Base-by-base conservation (phyloP, 2,329 filamentous ascomycete species). In the Gyromitra esculenta region DNA sequence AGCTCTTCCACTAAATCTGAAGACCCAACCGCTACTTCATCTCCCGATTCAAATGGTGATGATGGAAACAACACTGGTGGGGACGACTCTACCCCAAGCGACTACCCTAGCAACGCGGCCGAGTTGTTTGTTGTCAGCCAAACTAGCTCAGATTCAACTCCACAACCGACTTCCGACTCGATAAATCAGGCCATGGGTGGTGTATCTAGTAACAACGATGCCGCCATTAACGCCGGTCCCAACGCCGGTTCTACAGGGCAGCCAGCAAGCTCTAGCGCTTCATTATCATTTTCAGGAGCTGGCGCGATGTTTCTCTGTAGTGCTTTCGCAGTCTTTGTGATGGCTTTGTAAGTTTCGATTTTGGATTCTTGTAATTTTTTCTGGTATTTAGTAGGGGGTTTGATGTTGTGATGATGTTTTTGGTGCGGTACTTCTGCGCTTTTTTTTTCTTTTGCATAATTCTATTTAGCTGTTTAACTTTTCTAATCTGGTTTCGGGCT, bases 331-430 rank as follows among this genome's bases (percentile, higher is more conserved):
- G 18, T 41, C 43, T n/a, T 75, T 4, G 57, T 65, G 39, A 43
- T 75, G 13, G 50, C 45, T 9, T 43, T 75, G 45, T 75, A 71
- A 65, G 65, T 15, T 13, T 39, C 48, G 15, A 15, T 8, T 65
- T 69, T 56, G 43, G 45, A 63, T 63, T 48, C 21, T 64, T 54
- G 41, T 25, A 63, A 69, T 25, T 75, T 69, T 50, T 71, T 69
- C 57, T 71, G 50, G 59, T 75, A 70, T 71, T 65, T 71, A 75
- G 50, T 71, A 74, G 66, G 65, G 72, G 31, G 65, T 13, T 75
- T 75, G 59, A 75, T 75, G 72, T 50, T 75, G 37, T 75, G 31
- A 75, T 75, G 72, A 75, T 71, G 31, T 50, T 63, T 68, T 75
- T 75, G 65, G 48, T 57, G 72, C 25, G 65, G 65, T 75, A 64